These are phyloP conservation scores for Saksenaea oblongispora DNA, from an alignment of 371 early-diverging fungal species.

Conservation along the genomic window DNA sequence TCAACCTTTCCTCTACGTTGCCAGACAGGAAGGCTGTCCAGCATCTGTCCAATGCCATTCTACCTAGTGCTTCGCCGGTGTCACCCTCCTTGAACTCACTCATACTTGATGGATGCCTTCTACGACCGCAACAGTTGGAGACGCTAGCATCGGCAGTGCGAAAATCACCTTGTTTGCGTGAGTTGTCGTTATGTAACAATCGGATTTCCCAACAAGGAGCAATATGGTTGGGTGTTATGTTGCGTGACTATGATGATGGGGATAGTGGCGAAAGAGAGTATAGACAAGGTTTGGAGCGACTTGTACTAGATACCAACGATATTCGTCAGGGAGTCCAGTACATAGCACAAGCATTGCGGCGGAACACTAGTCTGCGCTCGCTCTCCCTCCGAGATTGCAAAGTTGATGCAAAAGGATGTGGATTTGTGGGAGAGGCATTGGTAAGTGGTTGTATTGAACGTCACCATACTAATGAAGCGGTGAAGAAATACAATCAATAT, in stretches of 20 bases:
- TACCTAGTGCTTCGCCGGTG: background rate
- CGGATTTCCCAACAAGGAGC: constrained; percentile 54
- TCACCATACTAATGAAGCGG: constrained; percentile 5
- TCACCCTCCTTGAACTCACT: constrained; percentile 51
- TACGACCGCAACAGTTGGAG: constrained; percentile 56
- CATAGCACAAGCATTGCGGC: constrained; percentile 60
- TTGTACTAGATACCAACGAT: constrained; percentile 58
- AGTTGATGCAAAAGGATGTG: constrained; percentile 55
- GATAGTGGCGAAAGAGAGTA: background rate
- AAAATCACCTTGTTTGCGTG: constrained; percentile 44
- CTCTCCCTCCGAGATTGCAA: constrained; percentile 58
- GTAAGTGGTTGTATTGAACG: constrained; percentile 33
- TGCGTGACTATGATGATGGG: constrained; percentile 59
- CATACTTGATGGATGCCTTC: constrained; percentile 57
- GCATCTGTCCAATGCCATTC: constrained; percentile 57
- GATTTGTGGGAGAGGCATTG: constrained; percentile 62
- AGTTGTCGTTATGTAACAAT: constrained; percentile 53
- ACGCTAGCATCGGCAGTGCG: constrained; percentile 54
- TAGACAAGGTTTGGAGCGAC: constrained; percentile 38
- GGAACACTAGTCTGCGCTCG: constrained; percentile 54
- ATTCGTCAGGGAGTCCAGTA: constrained; percentile 63
- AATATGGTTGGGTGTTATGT: constrained; percentile 64
- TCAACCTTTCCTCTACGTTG: constrained; percentile 35
- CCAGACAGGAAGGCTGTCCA: constrained; percentile 59
- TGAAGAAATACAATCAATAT: constrained; percentile 48